Conservation (phyloP, 176 grass and related monocot species). For the Ananas comosus region DNA sequence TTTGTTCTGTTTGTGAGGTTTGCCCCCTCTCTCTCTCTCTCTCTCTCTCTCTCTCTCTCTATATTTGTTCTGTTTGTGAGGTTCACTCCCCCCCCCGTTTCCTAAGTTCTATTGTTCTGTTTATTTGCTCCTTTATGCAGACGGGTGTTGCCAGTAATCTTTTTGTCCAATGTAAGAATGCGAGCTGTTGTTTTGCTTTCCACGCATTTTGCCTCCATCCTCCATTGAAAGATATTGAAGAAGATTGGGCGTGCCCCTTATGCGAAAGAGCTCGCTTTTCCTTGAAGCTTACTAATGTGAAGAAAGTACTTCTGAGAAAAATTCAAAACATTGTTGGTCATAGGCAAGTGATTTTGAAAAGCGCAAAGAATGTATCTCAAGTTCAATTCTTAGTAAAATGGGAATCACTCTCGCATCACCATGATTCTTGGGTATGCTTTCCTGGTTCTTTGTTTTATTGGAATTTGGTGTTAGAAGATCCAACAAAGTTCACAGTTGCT, state of each 20-base stretch:
- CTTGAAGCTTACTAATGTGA: conserved; percentile 3
- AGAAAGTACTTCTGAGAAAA: conserved; percentile 23
- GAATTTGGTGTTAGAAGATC: conserved; percentile 7
- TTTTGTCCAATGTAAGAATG: conserved; percentile 40
- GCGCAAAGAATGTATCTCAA: conserved; percentile 22
- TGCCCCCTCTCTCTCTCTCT: no score
- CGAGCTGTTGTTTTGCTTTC: conserved; percentile 28
- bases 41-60: no score
- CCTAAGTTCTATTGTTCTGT: conserved; percentile 2
- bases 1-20: conserved; percentile 40
- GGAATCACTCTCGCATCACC: conserved; percentile 58
- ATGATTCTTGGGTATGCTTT: conserved; percentile 54
- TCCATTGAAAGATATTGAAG: conserved; percentile 24
- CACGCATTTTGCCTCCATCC: conserved; percentile 43
- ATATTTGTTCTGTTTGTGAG: not conserved
- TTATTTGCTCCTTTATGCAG: conserved; percentile 20
- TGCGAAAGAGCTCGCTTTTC: conserved; percentile 17
- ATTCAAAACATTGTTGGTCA: conserved; percentile 47
- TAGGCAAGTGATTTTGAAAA: conserved; percentile 34
- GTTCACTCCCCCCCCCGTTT: not conserved
- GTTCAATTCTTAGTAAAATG: conserved; percentile 56
- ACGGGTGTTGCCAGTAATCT: conserved; percentile 33
- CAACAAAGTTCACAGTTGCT: not conserved
- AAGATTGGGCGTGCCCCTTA: conserved; percentile 26
- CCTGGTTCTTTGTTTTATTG: not conserved